Conservation (phyloP, 371 early-diverging fungal genomes). For the Haplosporangium sp. region DNA sequence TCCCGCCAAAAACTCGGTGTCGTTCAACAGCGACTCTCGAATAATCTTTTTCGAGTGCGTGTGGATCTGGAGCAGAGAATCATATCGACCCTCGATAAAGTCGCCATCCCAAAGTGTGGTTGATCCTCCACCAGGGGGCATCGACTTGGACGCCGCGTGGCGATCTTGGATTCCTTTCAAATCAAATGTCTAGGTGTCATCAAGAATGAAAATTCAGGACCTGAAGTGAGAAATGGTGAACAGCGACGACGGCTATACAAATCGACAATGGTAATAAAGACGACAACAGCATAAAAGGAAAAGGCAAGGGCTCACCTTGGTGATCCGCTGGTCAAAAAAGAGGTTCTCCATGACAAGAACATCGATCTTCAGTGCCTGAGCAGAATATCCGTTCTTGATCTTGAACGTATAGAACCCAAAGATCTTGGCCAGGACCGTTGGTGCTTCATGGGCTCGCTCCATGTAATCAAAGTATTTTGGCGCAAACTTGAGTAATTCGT, state of each 20-base stretch:
- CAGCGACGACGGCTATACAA: background rate
- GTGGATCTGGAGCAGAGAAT: conserved; percentile 61
- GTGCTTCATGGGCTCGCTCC: conserved; percentile 67
- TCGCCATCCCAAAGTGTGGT: conserved; percentile 77
- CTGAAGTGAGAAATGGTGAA: background rate
- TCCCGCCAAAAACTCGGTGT: conserved; percentile 85
- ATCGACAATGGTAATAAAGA: no score
- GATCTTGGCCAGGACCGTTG: conserved; percentile 90
- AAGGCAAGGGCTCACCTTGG: conserved; percentile 56
- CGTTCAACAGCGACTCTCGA: conserved; percentile 80
- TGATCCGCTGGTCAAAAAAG: conserved; percentile 81
- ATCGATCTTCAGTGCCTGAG: conserved; percentile 76
- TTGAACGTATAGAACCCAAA: conserved; percentile 91
- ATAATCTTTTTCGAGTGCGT: conserved; percentile 82
- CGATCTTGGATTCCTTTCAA: conserved; percentile 86
- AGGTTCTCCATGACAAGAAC: conserved; percentile 96
- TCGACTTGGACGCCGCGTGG: conserved; percentile 55
- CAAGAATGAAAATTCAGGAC: conserved; percentile 3
- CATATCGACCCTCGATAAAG: conserved; percentile 68
- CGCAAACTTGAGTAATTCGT: conserved; percentile 89
- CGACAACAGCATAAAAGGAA: no score
- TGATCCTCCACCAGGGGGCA: conserved; percentile 48
- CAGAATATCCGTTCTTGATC: conserved; percentile 75
- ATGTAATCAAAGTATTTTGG: conserved; percentile 93
- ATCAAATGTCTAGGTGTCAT: conserved; percentile 81